Percentiles rank a stretch among this genome's conserved stretches.
Conservation (phyloP, 495 filamentous ascomycete species). For the Podospora pseudocomata region DNA sequence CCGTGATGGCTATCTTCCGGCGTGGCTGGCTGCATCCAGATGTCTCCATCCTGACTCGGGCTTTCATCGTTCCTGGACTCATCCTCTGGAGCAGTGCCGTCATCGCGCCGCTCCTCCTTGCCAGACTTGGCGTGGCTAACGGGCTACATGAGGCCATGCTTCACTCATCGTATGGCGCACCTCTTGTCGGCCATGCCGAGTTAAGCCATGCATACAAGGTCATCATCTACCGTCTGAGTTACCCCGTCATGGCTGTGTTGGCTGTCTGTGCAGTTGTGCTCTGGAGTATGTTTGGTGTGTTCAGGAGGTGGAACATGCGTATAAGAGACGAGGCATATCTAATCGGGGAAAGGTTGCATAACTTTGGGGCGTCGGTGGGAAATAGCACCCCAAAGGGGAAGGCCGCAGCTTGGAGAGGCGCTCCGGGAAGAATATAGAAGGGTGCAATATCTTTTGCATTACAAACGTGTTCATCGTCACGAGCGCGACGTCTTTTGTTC, state of each 20-base stretch:
- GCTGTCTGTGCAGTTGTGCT: conserved; percentile 34
- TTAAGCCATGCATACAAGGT: conserved; percentile 46
- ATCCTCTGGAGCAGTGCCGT: conserved; percentile 59
- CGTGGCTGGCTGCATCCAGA: conserved; percentile 82
- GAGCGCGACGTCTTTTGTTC: neutral
- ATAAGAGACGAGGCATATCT: conserved; percentile 94
- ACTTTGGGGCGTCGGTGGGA: conserved; percentile 61
- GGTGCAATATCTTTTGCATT: neutral
- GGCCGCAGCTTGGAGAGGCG: neutral
- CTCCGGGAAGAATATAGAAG: neutral
- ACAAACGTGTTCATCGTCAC: neutral
- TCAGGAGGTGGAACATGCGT: conserved; percentile 72
- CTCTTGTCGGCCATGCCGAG: conserved; percentile 25
- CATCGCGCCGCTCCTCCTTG: conserved; percentile 47
- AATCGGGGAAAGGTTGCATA: conserved; percentile 90
- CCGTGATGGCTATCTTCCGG: conserved; percentile 69
- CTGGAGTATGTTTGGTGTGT: conserved; percentile 55
- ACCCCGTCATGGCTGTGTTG: conserved; percentile 55
- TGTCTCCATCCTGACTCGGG: conserved; percentile 69
- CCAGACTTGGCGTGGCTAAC: conserved; percentile 31
- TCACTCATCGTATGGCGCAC: conserved; percentile 17
- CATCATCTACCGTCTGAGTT: conserved; percentile 68
- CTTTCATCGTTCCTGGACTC: conserved; percentile 70
- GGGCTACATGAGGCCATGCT: conserved; percentile 27
- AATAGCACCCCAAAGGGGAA: conserved; percentile 6